A percentile compares a stretch with the other conserved stretches of the same genome.
Conservation (phyloP, 768 basidiomycete species). For the Boletus eberwhitei region DNA sequence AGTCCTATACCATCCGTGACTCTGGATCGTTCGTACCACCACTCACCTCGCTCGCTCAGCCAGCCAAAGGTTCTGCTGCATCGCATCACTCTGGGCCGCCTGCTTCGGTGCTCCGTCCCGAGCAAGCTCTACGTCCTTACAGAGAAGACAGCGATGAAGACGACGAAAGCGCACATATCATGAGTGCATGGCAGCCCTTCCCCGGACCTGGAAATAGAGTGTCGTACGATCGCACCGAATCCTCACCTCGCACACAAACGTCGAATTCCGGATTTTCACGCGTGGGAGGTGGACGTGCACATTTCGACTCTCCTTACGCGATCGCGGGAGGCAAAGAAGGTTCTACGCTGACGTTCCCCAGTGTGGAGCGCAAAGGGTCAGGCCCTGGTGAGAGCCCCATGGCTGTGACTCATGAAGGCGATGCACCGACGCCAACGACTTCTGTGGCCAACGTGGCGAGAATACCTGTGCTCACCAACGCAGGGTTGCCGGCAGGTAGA, state of each 20-base stretch:
- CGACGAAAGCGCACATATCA: constrained; percentile 75
- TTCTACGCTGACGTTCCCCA: constrained; percentile 67
- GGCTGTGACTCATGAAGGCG: constrained; percentile 34
- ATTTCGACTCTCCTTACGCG: constrained; percentile 83
- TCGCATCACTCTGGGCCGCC: constrained; percentile 49
- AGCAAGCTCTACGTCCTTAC: constrained; percentile 74
- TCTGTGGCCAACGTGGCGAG: constrained; percentile 46
- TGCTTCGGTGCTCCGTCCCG: constrained; percentile 72
- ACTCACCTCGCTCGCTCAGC: constrained; percentile 28
- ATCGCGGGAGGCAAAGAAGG: constrained; percentile 48
- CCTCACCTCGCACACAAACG: constrained; percentile 27
- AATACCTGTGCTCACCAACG: constrained; percentile 32
- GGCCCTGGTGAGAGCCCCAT: constrained; percentile 21
- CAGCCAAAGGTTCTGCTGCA: constrained; percentile 28
- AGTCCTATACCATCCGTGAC: constrained; percentile 34
- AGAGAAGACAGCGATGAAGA: constrained; percentile 73
- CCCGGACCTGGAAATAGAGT: constrained; percentile 36
- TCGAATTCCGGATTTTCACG: constrained; percentile 72
- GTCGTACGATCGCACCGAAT: constrained; percentile 27
- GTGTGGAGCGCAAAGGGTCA: constrained; percentile 44
- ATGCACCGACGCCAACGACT: constrained; percentile 49
- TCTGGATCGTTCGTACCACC: constrained; percentile 52
- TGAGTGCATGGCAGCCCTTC: constrained; percentile 91
- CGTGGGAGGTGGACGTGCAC: constrained; percentile 83
- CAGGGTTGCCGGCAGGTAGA: constrained; percentile 55